Percentiles rank a stretch among this genome's conserved stretches.
Conservation (phyloP, 2,329 filamentous ascomycete genomes). For the Cladosporium phlei region DNA sequence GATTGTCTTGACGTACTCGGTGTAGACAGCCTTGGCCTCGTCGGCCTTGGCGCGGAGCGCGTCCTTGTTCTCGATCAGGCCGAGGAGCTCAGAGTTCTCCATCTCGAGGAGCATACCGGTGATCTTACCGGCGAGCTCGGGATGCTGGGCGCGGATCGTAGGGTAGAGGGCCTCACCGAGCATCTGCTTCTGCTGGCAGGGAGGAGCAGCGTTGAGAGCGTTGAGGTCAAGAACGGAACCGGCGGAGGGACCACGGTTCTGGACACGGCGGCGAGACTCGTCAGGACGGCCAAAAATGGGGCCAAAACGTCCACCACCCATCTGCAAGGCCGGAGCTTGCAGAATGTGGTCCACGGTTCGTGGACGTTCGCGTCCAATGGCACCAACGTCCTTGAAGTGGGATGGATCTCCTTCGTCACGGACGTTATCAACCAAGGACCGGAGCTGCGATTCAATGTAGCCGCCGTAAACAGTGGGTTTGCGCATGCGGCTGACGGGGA, state of each 20-base stretch:
- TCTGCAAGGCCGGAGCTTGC: constrained; percentile 55
- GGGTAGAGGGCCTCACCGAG: constrained; percentile 97
- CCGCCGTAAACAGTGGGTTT: no score
- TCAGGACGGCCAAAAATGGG: constrained; percentile 36
- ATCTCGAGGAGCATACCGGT: constrained; percentile 99
- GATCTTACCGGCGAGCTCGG: constrained; percentile 96
- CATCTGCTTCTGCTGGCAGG: constrained; percentile 94
- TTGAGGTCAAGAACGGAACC: constrained; percentile 41
- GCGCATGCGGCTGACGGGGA: not conserved
- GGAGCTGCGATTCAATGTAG: no score
- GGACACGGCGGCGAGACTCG: constrained; percentile 36
- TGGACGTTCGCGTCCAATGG: no score
- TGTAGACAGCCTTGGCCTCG: constrained; percentile 93
- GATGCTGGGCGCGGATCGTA: constrained; percentile 93
- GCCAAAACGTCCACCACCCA: constrained; percentile 58
- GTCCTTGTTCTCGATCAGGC: constrained; percentile 86
- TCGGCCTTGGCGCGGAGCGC: constrained; percentile 94
- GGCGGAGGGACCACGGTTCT: constrained; percentile 30
- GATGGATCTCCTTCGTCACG: no score
- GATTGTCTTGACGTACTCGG: constrained; percentile 88
- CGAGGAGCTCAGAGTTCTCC: constrained; percentile 91
- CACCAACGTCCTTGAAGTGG: no score
- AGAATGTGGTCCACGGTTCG: no score
- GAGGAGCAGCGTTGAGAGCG: constrained; percentile 50
- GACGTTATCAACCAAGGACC: no score